phyloP scores from a whole-genome alignment of 2,329 filamentous ascomycete species.

The Ophiocordyceps camponoti-saundersi region DNA sequence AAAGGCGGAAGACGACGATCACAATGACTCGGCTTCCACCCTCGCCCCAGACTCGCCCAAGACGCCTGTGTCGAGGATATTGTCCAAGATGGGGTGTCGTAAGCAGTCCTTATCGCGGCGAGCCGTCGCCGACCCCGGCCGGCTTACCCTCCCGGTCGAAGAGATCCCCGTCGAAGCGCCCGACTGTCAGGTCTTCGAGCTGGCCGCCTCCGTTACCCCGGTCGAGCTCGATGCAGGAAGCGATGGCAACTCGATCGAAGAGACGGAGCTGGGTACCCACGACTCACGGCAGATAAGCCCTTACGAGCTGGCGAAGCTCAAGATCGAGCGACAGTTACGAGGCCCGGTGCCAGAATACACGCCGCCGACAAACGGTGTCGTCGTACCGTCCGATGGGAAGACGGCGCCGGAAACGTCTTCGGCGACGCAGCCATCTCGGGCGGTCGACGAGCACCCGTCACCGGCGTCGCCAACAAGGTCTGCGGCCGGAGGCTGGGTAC shows the following conservation, averaged over 20 bases:
- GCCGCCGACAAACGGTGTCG: constrained; percentile 16
- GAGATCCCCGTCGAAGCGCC: constrained; percentile 13
- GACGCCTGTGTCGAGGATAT: constrained; percentile 10
- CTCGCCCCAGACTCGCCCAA: constrained; percentile 11
- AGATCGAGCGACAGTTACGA: constrained; percentile 32
- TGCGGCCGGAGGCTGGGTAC: constrained; percentile 6
- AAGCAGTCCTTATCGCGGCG: constrained; percentile 15
- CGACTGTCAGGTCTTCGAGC: constrained; percentile 33
- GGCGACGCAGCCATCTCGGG: neutral
- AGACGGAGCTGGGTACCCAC: constrained; percentile 23
- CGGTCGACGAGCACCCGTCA: constrained; percentile 5
- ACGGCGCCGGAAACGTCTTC: neutral
- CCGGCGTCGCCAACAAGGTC: constrained; percentile 7
- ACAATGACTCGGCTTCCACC: constrained; percentile 19
- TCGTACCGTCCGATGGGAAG: constrained; percentile 13
- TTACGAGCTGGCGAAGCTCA: constrained; percentile 33
- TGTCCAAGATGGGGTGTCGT: constrained; percentile 24
- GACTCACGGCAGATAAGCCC: constrained; percentile 22
- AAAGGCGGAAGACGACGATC: constrained; percentile 11
- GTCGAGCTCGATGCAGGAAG: constrained; percentile 29
- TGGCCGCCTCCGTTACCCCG: constrained; percentile 27
- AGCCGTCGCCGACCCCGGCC: constrained; percentile 5
- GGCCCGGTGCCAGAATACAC: constrained; percentile 31
- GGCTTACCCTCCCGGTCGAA: neutral
- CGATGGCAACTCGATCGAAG: constrained; percentile 18